Evolutionary conservation across 106 monocot genomes (phyloP), one percentile per base, ranked within the genome.

Genomic region (Acorus calamus): DNA sequence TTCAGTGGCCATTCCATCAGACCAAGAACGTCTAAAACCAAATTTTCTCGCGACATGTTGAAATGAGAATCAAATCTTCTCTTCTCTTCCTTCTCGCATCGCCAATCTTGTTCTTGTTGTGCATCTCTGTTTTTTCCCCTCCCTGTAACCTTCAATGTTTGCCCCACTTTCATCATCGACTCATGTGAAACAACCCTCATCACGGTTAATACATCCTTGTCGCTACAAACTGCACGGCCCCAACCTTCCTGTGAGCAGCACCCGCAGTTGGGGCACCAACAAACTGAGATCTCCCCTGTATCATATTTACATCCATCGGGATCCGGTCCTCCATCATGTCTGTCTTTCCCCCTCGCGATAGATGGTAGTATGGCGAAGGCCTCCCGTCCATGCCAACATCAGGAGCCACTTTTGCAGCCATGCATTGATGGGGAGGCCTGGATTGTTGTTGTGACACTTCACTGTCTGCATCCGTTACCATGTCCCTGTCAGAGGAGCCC

Each of bases 331-430:
- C 72, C 12, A 57, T 10, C 47, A 59, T 50, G 47, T 80, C 79
- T 55, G 60, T 28, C 58, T 68, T 69, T 14, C 10, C 14, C 11
- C 53, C 76, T 6, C 68, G 68, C 11, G 67, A 14, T 12, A 79
- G 28, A 28, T 28, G 64, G 62, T 76, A 74, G 76, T 72, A 86
- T 8, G 76, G 67, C 14, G 84, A 47, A 11, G 74, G 56, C 43
- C 81, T 71, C 76, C 78, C 79, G 79, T 84, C 78, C 4, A 78
- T 59, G 42, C 77, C 71, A 52, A 81, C 67, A 1, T 14, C 83
- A 79, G 42, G 82, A 11, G 66, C 14, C 14, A 59, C 59, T 12
- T 0, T 50, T 28, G 28, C 28, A 28, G 28, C 28, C 28, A 28
- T 28, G 28, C 1, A 28, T 28, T 28, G 28, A 0, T 28, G 28